These are phyloP conservation scores for Eragrostis nindensis DNA, from an alignment of 176 grass and related monocot genomes.

Conservation along the genomic window DNA sequence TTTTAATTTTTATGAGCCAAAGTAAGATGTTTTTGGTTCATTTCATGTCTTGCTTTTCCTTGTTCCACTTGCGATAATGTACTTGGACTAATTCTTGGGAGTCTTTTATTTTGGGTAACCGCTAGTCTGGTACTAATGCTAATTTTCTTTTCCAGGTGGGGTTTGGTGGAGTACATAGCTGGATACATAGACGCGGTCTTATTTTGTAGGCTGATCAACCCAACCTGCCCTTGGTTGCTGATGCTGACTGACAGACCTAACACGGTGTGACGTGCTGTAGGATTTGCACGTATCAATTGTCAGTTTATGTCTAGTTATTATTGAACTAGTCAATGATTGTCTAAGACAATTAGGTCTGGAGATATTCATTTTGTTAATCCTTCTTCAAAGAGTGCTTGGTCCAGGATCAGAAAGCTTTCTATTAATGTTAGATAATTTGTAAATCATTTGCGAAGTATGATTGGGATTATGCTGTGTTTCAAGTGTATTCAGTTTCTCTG, in stretches of 20 bases:
- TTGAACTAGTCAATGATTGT: conserved; percentile 28
- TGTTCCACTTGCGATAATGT: not conserved
- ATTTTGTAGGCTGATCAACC: conserved; percentile 62
- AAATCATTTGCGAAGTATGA: conserved; percentile 43
- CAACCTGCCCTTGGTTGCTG: conserved; percentile 43
- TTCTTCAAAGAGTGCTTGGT: not conserved
- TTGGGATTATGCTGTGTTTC: conserved; percentile 14
- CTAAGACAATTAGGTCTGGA: conserved; percentile 9
- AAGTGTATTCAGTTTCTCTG: conserved; percentile 17
- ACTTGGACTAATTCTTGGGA: not conserved
- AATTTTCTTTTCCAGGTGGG: conserved; percentile 29
- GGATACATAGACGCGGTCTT: conserved; percentile 50
- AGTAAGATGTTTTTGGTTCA: not conserved
- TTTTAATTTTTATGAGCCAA: not conserved
- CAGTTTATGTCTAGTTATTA: conserved; percentile 25
- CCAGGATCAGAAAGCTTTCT: conserved; percentile 29
- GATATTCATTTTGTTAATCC: conserved; percentile 47
- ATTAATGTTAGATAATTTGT: conserved; percentile 21
- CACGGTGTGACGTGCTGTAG: conserved; percentile 36
- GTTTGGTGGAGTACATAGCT: conserved; percentile 56
- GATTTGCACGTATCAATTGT: conserved; percentile 29
- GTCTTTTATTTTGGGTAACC: not conserved
- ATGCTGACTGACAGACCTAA: conserved; percentile 60
- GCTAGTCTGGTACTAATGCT: conserved; percentile 29
- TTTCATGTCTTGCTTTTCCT: conserved; percentile 5